Evolutionary conservation across 106 monocot species (phyloP).

Genomic region (Allium fistulosum): DNA sequence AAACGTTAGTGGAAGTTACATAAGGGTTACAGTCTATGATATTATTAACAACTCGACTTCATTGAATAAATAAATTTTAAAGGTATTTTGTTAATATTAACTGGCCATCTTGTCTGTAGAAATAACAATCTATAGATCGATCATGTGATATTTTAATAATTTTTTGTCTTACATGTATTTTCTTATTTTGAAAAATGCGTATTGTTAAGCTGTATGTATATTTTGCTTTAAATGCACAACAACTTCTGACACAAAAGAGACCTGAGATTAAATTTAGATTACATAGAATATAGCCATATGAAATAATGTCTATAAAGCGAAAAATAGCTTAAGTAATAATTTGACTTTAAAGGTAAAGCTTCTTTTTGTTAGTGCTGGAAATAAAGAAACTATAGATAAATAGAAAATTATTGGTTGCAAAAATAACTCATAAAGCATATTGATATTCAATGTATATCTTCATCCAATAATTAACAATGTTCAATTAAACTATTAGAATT

Average conservation of each 20-base stretch:
- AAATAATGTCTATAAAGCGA: conserved; percentile 1
- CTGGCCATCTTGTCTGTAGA: no score
- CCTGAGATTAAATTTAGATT: not conserved
- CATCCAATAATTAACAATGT: not conserved
- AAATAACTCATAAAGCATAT: not conserved
- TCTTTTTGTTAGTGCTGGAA: conserved; percentile 1
- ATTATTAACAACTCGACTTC: not conserved
- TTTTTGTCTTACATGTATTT: not conserved
- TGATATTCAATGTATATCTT: not conserved
- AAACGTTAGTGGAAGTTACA: no score
- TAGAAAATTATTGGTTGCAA: conserved; percentile 5
- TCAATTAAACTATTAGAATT: not conserved
- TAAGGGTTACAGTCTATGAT: no score
- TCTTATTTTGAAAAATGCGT: not conserved
- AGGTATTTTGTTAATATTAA: not conserved
- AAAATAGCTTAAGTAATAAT: not conserved
- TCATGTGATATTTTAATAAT: not conserved
- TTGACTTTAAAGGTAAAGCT: not conserved
- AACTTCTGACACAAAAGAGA: not conserved
- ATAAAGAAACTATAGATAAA: conserved; percentile 1
- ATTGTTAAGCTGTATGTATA: not conserved
- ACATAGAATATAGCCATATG: conserved; percentile 1
- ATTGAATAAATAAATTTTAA: not conserved
- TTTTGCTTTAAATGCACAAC: not conserved
- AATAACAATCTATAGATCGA: not conserved